Evolutionary conservation across 1,284 basidiomycete species (phyloP).

Genomic region (Trametes hirsuta): DNA sequence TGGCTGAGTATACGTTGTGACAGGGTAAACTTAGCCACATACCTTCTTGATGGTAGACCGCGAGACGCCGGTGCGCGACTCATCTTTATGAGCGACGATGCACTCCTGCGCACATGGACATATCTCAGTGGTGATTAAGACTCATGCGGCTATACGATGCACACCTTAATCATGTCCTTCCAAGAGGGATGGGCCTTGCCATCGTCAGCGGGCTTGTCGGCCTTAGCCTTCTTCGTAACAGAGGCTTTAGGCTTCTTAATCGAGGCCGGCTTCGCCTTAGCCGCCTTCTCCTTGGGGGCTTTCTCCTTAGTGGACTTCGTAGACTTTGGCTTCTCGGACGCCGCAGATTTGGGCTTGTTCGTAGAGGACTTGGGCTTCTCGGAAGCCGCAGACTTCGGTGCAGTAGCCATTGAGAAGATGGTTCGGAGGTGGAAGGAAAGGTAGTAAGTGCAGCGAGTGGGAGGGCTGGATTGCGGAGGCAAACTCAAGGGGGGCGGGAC

Average conservation of each 20-base stretch:
- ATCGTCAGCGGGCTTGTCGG: slow-evolving; percentile 37
- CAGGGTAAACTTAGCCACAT: slow-evolving; percentile 4
- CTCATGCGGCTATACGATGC: not conserved
- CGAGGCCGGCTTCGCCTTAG: slow-evolving; percentile 45
- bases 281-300: slow-evolving; percentile 44
- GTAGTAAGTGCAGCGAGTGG: not conserved
- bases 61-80: slow-evolving; percentile 84
- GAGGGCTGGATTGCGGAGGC: slow-evolving; percentile 14
- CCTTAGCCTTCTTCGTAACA: slow-evolving; percentile 31
- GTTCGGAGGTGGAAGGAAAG: not conserved
- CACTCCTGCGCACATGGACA: slow-evolving; percentile 62
- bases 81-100: slow-evolving; percentile 73
- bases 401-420: slow-evolving; percentile 23
- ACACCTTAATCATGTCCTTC: slow-evolving; percentile 80
- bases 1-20: not conserved
- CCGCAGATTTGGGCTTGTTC: slow-evolving; percentile 16
- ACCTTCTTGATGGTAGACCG: slow-evolving; percentile 91
- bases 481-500: slow-evolving; percentile 23
- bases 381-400: slow-evolving; percentile 24
- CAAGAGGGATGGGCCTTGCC: slow-evolving; percentile 60
- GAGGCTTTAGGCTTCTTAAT: slow-evolving; percentile 39
- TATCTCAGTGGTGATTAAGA: not conserved
- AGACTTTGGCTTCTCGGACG: slow-evolving; percentile 24
- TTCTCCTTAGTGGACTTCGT: slow-evolving; percentile 20
- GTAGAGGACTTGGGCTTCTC: slow-evolving; percentile 24